These are phyloP conservation scores for Inonotus hispidus DNA, from an alignment of 1,284 basidiomycete species.

Conservation along the genomic window DNA sequence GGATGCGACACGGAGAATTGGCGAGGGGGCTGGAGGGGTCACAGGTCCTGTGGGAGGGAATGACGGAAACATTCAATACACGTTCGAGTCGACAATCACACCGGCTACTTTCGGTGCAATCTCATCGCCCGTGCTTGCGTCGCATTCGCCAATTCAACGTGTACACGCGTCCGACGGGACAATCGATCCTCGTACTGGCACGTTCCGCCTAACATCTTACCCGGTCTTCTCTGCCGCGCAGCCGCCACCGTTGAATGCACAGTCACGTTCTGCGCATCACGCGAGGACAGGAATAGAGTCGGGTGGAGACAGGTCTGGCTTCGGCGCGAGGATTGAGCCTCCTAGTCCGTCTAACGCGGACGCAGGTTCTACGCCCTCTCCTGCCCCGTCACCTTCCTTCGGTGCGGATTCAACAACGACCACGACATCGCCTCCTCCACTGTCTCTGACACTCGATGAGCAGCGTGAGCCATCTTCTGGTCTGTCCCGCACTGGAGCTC, in stretches of 20 bases:
- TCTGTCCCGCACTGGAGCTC: not conserved
- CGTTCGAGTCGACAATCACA: slow-evolving; percentile 43
- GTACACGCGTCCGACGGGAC: not conserved
- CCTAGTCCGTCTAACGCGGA: slow-evolving; percentile 9
- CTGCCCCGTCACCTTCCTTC: not conserved
- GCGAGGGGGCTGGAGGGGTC: not conserved
- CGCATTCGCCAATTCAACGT: not conserved
- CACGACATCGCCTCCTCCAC: not conserved
- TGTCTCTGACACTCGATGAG: not conserved
- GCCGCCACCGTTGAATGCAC: not conserved
- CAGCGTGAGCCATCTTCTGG: slow-evolving; percentile 2
- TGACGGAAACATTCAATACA: slow-evolving; percentile 35
- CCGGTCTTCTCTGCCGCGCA: not conserved
- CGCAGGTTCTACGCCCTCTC: not conserved
- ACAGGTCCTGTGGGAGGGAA: slow-evolving; percentile 9
- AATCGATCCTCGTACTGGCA: not conserved
- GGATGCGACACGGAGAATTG: not conserved
- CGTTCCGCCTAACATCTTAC: not conserved
- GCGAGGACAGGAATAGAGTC: not conserved
- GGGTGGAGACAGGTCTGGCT: not conserved
- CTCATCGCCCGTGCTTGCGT: not conserved
- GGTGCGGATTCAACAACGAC: not conserved
- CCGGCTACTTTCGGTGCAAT: slow-evolving; percentile 32
- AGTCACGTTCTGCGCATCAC: not conserved
- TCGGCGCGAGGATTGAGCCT: not conserved